Percentiles rank a stretch among this genome's conserved stretches.
Conservation (phyloP, 805 yeast genomes). For the Sugiyamaella marilandica region DNA sequence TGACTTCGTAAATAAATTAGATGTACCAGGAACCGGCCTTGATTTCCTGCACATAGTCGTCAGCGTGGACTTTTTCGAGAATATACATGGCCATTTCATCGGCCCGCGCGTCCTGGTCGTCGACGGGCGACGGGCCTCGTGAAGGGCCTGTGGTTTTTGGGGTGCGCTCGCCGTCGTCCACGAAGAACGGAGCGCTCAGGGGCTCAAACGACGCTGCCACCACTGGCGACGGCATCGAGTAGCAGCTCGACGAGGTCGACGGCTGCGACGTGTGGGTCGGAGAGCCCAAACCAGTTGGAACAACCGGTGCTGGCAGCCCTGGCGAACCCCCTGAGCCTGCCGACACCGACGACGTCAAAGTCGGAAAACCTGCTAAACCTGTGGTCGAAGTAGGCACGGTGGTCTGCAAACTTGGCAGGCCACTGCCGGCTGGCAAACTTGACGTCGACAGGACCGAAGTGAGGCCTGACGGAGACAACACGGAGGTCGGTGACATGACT, state of each 20-base stretch:
- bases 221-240: conserved; percentile 9
- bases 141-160: neutral
- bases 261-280: neutral
- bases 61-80: conserved; percentile 28
- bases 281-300: no score
- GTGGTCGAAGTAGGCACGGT: neutral
- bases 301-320: no score
- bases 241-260: conserved; percentile 15
- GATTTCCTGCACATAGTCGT: conserved; percentile 26
- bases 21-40: conserved; percentile 22
- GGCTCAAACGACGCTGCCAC: neutral
- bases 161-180: conserved; percentile 5
- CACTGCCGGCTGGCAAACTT: no score
- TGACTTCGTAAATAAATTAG: conserved; percentile 3
- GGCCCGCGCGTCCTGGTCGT: conserved; percentile 24
- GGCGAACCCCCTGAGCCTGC: no score
- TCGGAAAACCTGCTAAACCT: no score
- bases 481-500: neutral
- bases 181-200: conserved; percentile 9
- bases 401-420: neutral
- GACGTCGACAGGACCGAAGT: neutral
- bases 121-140: conserved; percentile 6
- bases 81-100: conserved; percentile 35
- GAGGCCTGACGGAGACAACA: neutral
- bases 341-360: no score